Base-by-base conservation (phyloP, 2,329 filamentous ascomycete species). In the Moelleriella libera region DNA sequence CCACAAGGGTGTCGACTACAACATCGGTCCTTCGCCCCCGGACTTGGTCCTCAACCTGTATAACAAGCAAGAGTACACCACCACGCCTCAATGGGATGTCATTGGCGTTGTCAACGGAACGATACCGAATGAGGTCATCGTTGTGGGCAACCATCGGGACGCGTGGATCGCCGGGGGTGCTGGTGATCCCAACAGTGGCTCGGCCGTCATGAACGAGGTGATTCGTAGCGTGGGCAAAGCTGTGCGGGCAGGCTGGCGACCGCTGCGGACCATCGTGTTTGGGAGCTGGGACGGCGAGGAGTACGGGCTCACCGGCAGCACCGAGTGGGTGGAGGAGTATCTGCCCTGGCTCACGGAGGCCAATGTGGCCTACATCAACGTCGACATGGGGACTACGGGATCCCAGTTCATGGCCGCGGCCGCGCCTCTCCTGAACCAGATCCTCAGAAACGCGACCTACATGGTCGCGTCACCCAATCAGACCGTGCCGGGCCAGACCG, bases 241-340 rank as follows among this genome's bases (percentile, higher is more conserved):
- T 6, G 62, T 88, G 2, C 72, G 80, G 30, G 74, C 73, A 30
- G 69, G 69, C 12, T 71, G 69, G 69, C 69, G 68, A 55, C 69
- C 92, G 0, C 72, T 88, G 21, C 83, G 90, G 28, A 97, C 90
- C 0, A 87, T 97, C 48, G 86, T 96, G 41, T 90, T 96, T 59
- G 88, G 85, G 28, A 83, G 78, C 60, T 87, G 83, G 83, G 83
- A 88, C 52, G 83, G 82, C 32, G 83, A 88, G 64, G 88, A 95
- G 63, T 94, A 95, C 54, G 87, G 85, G 1, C 73, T 95, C 5
- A 64, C 95, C 11, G 89, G 89, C 5, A 88, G 82, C 47, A 94
- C 89, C 0, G 89, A 95, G 60, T 95, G 88, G 88, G 87, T 95
- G 0, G 88, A 95, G 60, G 87, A 95, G 54, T 87, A 86, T 56